phyloP scores from a whole-genome alignment of 495 filamentous ascomycete genomes.

The Endocarpon pusillum region DNA sequence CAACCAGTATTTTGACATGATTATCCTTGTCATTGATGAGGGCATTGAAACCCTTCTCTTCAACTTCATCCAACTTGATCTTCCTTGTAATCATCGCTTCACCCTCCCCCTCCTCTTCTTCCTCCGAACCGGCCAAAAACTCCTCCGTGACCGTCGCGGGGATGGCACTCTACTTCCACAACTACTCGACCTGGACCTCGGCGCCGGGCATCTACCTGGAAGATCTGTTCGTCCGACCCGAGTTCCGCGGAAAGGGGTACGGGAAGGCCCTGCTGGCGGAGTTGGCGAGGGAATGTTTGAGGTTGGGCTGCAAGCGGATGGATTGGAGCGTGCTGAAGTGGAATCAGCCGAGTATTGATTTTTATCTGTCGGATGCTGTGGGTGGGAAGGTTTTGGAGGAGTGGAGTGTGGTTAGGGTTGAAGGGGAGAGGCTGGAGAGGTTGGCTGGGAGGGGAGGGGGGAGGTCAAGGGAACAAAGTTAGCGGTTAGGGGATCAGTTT shows the following conservation, averaged over 20 bases:
- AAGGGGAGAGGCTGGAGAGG: conserved; percentile 48
- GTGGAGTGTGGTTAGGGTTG: conserved; percentile 85
- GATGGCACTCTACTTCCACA: conserved; percentile 54
- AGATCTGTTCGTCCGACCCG: conserved; percentile 67
- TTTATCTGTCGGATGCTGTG: conserved; percentile 55
- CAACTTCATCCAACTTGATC: conserved; percentile 60
- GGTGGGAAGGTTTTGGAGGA: conserved; percentile 71
- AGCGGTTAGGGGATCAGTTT: no score
- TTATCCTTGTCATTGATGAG: conserved; percentile 46
- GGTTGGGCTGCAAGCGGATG: conserved; percentile 53
- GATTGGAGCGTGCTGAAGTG: conserved; percentile 87
- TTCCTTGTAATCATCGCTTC: no score
- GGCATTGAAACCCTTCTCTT: conserved; percentile 61
- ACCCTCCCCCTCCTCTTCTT: conserved; percentile 42
- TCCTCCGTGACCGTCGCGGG: conserved; percentile 27
- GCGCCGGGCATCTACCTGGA: conserved; percentile 86
- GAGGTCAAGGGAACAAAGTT: no score
- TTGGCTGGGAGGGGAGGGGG: conserved; percentile 31
- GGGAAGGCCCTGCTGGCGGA: conserved; percentile 57
- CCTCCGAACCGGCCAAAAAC: conserved; percentile 13
- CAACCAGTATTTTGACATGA: conserved; percentile 76
- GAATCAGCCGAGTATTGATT: conserved; percentile 80
- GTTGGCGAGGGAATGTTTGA: conserved; percentile 53
- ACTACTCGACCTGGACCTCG: conserved; percentile 72
- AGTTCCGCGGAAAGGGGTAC: conserved; percentile 57